Evolutionary conservation across 208 protist genomes (phyloP), one percentile per base, ranked within the genome.

Genomic region (Trypanosoma rangeli): DNA sequence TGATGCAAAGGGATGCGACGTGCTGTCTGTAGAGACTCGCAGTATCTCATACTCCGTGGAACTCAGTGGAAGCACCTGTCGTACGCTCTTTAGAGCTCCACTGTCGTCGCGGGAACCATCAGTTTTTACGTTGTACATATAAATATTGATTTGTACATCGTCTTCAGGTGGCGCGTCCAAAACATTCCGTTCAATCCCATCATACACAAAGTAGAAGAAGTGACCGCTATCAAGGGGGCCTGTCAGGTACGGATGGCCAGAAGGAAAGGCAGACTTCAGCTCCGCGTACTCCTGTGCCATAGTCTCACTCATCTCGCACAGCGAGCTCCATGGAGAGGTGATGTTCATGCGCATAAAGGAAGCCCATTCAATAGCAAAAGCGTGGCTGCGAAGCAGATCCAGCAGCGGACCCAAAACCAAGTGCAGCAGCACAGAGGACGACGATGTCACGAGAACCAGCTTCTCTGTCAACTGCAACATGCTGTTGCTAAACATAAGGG

Each of bases 231-330:
- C 85, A n/a, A 96, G 81, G 22, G 91, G 82, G 20, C 91, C 91
- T 22, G 76, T 87, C 31, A 96, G 78, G 64, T 93, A 93, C 4
- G 91, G 85, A 54, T 86, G 76, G 63, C 91, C 91, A 26, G 62
- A 44, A 16, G 87, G 88, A 67, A 96, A 94, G 20, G 79, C 81
- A 15, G 83, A 79, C 77, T 94, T 92, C 7, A 96, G 78, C 58
- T 86, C 86, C 22, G 91, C 88, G 78, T 96, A 96, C 73, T 96
- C 91, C 68, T 85, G 74, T 18, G 88, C 91, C 86, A 96, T 94
- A 39, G 92, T 84, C 72, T 94, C 88, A 70, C 80, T 86, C 60
- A 78, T 92, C 59, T 87, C 86, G 57, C 72, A 70, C 39, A 75
- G 42, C 0, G 67, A 55, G 26, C 49, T 79, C 82, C 90, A 96